Percentiles rank a stretch among this genome's conserved stretches.
Conservation (phyloP, 768 basidiomycete genomes). For the Termitomyces sp. region DNA sequence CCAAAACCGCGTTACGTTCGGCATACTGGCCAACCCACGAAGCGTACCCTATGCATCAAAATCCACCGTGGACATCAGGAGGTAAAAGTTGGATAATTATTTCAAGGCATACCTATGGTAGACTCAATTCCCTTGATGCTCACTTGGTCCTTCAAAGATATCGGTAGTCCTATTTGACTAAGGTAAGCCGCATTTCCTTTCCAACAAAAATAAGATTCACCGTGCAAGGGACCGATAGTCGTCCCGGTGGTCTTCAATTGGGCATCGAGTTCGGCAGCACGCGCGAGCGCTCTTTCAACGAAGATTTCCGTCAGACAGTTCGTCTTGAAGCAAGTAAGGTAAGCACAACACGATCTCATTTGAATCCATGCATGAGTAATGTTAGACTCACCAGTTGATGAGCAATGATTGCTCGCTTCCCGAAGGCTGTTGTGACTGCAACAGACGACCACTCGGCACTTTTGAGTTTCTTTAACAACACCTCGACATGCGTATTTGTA, state of each 20-base stretch:
- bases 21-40: conserved; percentile 64
- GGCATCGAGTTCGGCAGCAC: conserved; percentile 65
- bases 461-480: conserved; percentile 50
- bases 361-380: neutral
- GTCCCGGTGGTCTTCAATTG: conserved; percentile 56
- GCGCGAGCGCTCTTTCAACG: conserved; percentile 59
- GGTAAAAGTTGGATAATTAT: neutral
- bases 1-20: conserved; percentile 54
- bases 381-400: conserved; percentile 59
- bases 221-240: conserved; percentile 68
- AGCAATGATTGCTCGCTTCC: conserved; percentile 73
- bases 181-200: neutral
- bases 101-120: conserved; percentile 45
- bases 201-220: conserved; percentile 21
- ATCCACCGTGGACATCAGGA: neutral
- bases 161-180: conserved; percentile 38
- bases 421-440: conserved; percentile 67
- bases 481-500: conserved; percentile 35
- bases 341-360: neutral
- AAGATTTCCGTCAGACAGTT: conserved; percentile 87
- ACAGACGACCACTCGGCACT: conserved; percentile 54
- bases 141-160: conserved; percentile 74
- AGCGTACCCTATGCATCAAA: conserved; percentile 50
- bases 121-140: conserved; percentile 65
- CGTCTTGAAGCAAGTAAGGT: conserved; percentile 32